Evolutionary conservation across 2,329 filamentous ascomycete species (phyloP), one percentile per base, ranked within the genome.

Genomic region (Ophiostoma quercus): DNA sequence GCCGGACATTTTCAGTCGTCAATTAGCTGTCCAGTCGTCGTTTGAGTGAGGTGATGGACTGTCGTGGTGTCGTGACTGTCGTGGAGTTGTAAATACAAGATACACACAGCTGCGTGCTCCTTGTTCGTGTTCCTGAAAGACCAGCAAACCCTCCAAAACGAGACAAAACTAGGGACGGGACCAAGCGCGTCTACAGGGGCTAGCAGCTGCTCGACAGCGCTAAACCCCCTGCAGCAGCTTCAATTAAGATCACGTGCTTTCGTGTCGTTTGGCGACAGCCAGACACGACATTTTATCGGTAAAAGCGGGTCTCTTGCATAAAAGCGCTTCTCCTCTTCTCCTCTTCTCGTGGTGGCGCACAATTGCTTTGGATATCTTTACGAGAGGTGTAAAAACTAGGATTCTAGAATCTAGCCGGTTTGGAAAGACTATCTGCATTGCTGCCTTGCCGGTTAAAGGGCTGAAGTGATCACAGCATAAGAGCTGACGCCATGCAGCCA

Each of bases 231-330:
- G 57, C n/a, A 67, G 65, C 25, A 34, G 1, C 8, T 66, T 71
- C 68, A 69, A 71, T 68, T 43, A 22, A 54, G 12, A 12, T 74
- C 73, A 74, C 71, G 73, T 74, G 73, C 22, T 70, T 70, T 73
- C 73, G 73, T 70, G 73, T 71, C 29, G 12, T 66, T 19, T 32
- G 8, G 39, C 22, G 37, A 25, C n/a, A 5, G 22, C 8, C 19
- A 34, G 25, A n/a, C 12, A n/a, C 60, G 60, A n/a, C 32, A 63
- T 29, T 19, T 37, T 22, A 8, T 9, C 12, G 34, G 25, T 32
- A 65, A 65, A 65, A 66, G 22, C 22, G 65, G 65, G 39, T 25
- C 65, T 14, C 14, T 11, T 22, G 4, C 22, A 57, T 11, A n/a
- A 11, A 57, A 25, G 3, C 16, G n/a, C 51, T 25, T 57, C 51